A percentile compares a stretch with the other conserved stretches of the same genome.
These are phyloP conservation scores for Sordaria brevicollis DNA, from an alignment of 495 filamentous ascomycete species.

Conservation along the genomic window DNA sequence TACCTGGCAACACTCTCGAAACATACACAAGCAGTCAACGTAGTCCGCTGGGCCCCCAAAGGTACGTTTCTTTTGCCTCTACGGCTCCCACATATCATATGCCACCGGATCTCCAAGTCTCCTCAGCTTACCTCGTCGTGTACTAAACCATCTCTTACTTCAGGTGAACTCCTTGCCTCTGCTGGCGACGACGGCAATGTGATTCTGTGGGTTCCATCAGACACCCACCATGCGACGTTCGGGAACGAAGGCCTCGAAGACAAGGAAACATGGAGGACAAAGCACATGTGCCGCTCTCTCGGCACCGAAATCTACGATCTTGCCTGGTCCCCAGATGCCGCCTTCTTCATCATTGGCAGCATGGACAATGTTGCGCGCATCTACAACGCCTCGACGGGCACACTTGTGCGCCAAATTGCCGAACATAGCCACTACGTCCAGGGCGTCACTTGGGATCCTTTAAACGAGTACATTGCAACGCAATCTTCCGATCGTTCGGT, in stretches of 20 bases:
- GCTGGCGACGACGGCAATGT: slow-evolving; percentile 97
- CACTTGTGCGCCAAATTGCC: slow-evolving; percentile 89
- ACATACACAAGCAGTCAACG: slow-evolving; percentile 97
- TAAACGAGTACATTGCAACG: slow-evolving; percentile 96
- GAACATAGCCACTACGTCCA: slow-evolving; percentile 99
- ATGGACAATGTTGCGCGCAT: slow-evolving; percentile 99
- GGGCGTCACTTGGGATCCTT: slow-evolving; percentile 95
- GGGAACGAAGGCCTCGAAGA: slow-evolving; percentile 83
- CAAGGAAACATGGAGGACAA: slow-evolving; percentile 93
- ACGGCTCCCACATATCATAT: neutral
- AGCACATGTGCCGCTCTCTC: slow-evolving; percentile 90
- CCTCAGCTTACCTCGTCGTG: neutral
- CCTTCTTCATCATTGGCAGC: slow-evolving; percentile 95
- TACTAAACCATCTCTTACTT: slow-evolving; percentile 17
- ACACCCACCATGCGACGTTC: slow-evolving; percentile 50
- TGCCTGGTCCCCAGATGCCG: slow-evolving; percentile 93
- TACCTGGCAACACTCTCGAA: slow-evolving; percentile 86
- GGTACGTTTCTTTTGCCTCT: slow-evolving; percentile 38
- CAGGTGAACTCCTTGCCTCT: slow-evolving; percentile 86
- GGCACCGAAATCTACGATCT: slow-evolving; percentile 96
- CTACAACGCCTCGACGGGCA: slow-evolving; percentile 87
- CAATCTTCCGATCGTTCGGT: slow-evolving; percentile 97
- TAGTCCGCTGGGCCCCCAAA: slow-evolving; percentile 88
- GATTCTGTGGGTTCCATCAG: slow-evolving; percentile 86
- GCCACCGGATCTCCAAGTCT: neutral